Evolutionary conservation across 1,284 basidiomycete genomes (phyloP).

Genomic region (Rhodotorula mucilaginosa): DNA sequence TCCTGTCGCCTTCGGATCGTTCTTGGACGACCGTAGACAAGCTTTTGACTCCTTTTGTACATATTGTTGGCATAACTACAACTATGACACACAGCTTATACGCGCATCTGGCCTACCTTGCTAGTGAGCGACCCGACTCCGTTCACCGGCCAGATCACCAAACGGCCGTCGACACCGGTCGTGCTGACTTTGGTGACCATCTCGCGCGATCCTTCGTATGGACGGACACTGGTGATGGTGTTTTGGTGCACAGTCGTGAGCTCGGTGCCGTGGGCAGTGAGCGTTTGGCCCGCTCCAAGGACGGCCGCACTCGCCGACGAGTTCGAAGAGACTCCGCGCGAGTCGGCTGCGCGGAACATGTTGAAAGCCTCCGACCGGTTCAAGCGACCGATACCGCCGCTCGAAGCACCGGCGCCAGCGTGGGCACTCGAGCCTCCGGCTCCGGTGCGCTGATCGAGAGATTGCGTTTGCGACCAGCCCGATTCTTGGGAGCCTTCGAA

Average conservation of each 20-base stretch:
- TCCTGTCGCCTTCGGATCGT: not conserved
- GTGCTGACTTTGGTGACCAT: conserved; percentile 75
- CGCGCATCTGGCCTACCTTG: conserved; percentile 24
- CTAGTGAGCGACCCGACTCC: conserved; percentile 29
- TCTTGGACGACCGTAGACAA: not conserved
- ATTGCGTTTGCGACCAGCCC: conserved; percentile 75
- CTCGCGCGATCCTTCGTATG: conserved; percentile 60
- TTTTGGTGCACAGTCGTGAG: conserved; percentile 92
- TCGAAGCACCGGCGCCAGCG: conserved; percentile 47
- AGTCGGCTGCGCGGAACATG: conserved; percentile 89
- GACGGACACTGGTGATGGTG: conserved; percentile 86
- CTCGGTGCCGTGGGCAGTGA: conserved; percentile 61
- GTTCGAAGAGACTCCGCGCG: conserved; percentile 65
- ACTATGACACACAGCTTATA: conserved; percentile 28
- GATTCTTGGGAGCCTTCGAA: conserved; percentile 64
- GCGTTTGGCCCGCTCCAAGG: conserved; percentile 46
- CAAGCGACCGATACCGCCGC: conserved; percentile 68
- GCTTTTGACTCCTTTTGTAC: not conserved
- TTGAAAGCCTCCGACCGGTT: conserved; percentile 91
- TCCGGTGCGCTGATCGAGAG: conserved; percentile 61
- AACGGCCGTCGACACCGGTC: conserved; percentile 88
- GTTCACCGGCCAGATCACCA: conserved; percentile 86
- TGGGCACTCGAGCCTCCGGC: conserved; percentile 46
- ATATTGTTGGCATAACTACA: conserved; percentile 5
- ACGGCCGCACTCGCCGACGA: conserved; percentile 50